Evolutionary conservation across 2,329 filamentous ascomycete species (phyloP), one percentile per base, ranked within the genome.

Genomic region (Huntiella decipiens): DNA sequence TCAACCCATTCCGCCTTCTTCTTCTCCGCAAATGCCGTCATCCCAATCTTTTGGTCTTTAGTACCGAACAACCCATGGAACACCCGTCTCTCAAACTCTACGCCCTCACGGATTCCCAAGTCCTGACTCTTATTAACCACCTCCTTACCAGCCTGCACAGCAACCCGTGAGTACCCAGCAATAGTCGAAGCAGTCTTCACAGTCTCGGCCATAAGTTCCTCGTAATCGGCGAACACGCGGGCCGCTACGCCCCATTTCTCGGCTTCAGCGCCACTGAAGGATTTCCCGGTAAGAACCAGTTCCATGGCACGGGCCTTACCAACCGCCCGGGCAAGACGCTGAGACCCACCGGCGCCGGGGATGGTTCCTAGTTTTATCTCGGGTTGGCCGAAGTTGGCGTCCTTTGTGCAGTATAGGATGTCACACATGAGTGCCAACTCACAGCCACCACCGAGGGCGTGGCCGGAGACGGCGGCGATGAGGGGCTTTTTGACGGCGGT

Each of bases 111-210:
- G 50, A 98, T 66, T 3, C 79, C 70, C 54, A 94, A 64, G 56
- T 98, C 91, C 68, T 96, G 87, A 62, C 86, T 94, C 77, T 95
- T 96, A 61, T 96, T 94, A 47, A 98, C 88, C n/a, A 91, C 88
- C 69, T 98, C 91, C 71, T 98, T 98, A 48, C 75, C 80, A 8
- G 82, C 91, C 65, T 85, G 77, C 49, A 93, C 76, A 1, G 88
- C 82, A n/a, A 98, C 79, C 58, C 72, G 76, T 44, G 82, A 87
- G 63, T 91, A 85, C 1, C 81, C 66, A 0, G 91, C 87, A 64
- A 98, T 95, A 44, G 76, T 87, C 68, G 82, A 84, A 2, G 91
- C 91, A 13, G 85, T 88, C 58, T 79, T 75, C 50, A 94, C 61
- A 2, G 86, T 78, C 46, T 76, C 83, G 56, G 85, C 77, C 58